Base-by-base conservation (phyloP, 345 rosid genomes). In the Combretum micranthum region DNA sequence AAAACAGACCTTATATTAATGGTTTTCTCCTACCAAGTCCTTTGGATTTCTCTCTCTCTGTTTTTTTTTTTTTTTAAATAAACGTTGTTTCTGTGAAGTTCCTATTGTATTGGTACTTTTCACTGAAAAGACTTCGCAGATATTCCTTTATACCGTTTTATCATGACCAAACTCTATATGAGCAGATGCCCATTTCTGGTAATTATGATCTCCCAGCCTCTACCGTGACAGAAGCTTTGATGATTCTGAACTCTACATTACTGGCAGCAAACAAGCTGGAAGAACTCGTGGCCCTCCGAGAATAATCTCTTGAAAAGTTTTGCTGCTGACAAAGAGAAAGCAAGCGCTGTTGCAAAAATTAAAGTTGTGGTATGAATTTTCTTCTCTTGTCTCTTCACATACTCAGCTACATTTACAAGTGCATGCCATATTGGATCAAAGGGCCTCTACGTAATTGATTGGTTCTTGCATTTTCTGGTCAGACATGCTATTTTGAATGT, bases 261-360 rank as follows among this genome's bases (percentile, higher is more conserved):
- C 69, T 47, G 83, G 72, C 71, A 78, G 59, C 63, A 83, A 85
- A 66, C 94, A 80, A 70, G 68, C 81, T 68, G 81, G 76, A 44
- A 84, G 99, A 73, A 68, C 77, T 69, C 77, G 80, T 59, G 85
- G 57, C 15, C 68, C 75, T 59, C 81, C 89, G 97, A 93, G 42
- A 93, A 77, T 69, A 71, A 61, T 67, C 80, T 86, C 67, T 58
- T 77, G 55, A 81, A 77, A 68, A 83, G 83, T 68, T 83, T 93
- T 66, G 85, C 88, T 39, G 86, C 69, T 15, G 99, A 93, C 65
- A 89, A 83, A 74, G 94, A 89, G 62, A 87, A 81, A 77, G 65
- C 74, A 64, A 83, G 80, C 69, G 77, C 97, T 61, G 99, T 89
- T 55, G 99, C 99, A 42, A 93, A 93, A 82, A 93, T 93, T 59